phyloP scores from a whole-genome alignment of 2,329 filamentous ascomycete species.

The Colletotrichum cordylinicola region DNA sequence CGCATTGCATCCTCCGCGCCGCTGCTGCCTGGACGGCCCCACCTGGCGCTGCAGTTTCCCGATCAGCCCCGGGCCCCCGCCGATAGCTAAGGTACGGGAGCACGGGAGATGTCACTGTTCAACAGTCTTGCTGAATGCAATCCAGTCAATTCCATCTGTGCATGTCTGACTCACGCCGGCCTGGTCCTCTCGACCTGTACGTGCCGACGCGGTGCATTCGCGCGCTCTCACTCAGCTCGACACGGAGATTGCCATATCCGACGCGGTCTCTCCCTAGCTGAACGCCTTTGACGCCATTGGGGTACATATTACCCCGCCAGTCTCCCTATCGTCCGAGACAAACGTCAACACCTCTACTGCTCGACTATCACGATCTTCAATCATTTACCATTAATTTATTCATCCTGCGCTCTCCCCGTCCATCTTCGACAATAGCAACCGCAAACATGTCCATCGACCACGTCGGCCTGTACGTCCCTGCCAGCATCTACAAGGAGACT shows the following conservation, averaged over 20 bases:
- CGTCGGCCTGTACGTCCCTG: conserved; percentile 33
- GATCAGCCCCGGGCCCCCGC: background rate
- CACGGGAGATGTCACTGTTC: background rate
- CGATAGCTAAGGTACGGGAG: too few relatives aligned
- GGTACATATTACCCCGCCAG: conserved; percentile 7
- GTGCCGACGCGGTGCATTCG: conserved; percentile 2
- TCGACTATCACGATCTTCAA: background rate
- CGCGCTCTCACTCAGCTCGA: background rate
- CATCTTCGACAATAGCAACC: background rate
- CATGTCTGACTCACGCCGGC: background rate
- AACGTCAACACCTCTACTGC: background rate
- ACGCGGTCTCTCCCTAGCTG: background rate
- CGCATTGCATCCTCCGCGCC: background rate
- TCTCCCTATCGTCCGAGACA: background rate
- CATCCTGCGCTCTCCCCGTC: background rate
- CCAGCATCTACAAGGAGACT: conserved; percentile 30
- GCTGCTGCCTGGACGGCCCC: conserved; percentile 11
- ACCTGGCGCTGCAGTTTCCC: background rate
- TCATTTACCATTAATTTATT: background rate
- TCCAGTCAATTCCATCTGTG: background rate
- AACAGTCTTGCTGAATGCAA: background rate
- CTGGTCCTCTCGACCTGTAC: background rate
- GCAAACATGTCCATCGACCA: conserved; percentile 41
- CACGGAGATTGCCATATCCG: background rate
- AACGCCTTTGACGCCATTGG: background rate